These are phyloP conservation scores for Chaetomium sp. DNA, from an alignment of 2,329 filamentous ascomycete genomes.

Conservation along the genomic window DNA sequence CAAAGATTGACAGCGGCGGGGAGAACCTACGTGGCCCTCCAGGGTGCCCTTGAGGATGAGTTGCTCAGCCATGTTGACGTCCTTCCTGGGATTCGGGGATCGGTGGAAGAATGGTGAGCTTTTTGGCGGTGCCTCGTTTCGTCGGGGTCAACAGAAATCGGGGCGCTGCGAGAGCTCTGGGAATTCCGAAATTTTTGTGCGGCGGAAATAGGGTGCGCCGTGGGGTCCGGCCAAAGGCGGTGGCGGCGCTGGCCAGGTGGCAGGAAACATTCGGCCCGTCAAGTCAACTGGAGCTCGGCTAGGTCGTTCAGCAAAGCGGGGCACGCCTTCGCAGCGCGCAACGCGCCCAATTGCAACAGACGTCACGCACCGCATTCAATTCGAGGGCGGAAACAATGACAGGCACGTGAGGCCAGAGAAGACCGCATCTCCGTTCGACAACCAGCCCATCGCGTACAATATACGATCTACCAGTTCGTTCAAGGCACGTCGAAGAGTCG, in stretches of 20 bases:
- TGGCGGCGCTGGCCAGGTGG: slow-evolving; percentile 26
- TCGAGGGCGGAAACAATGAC: too few species aligned
- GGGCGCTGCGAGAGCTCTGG: slow-evolving; percentile 37
- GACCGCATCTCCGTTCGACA: not conserved
- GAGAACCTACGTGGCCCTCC: slow-evolving; percentile 81
- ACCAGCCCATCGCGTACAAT: not conserved
- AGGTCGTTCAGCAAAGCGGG: not conserved
- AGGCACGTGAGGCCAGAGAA: not conserved
- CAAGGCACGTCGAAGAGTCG: not conserved
- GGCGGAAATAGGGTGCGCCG: slow-evolving; percentile 53
- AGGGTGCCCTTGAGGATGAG: slow-evolving; percentile 95
- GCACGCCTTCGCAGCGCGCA: not conserved
- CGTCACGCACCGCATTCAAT: not conserved
- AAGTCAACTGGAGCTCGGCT: not conserved
- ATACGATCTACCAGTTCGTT: not conserved
- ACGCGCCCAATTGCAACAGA: not conserved
- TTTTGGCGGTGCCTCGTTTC: slow-evolving; percentile 34
- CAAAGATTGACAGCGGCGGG: slow-evolving; percentile 32
- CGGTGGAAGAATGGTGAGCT: slow-evolving; percentile 43
- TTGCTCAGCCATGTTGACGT: slow-evolving; percentile 78
- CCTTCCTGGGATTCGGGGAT: slow-evolving; percentile 47
- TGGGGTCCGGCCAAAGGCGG: slow-evolving; percentile 34
- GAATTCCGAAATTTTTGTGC: slow-evolving; percentile 55
- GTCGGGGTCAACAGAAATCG: slow-evolving; percentile 38
- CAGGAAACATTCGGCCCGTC: slow-evolving; percentile 9